A percentile compares a stretch with the other conserved stretches of the same genome.
These are phyloP conservation scores for Macrotyloma uniflorum DNA, from an alignment of 306 rosid genomes.

Conservation along the genomic window DNA sequence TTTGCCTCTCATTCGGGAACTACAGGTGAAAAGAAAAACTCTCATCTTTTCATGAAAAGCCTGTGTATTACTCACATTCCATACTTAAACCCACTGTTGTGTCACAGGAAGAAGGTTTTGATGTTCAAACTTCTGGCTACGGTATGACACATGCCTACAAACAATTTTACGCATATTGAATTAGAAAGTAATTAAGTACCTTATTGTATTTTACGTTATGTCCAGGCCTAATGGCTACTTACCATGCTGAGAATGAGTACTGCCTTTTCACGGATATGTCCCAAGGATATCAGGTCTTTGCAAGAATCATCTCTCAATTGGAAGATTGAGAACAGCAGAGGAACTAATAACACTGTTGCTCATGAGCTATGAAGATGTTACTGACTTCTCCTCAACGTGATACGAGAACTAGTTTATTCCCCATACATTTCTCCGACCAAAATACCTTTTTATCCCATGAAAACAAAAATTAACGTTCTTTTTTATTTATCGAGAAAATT, in stretches of 20 bases:
- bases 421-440: neutral
- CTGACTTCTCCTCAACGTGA: neutral
- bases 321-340: conserved; percentile 53
- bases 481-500: too few species aligned
- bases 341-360: conserved; percentile 12
- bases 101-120: conserved; percentile 83
- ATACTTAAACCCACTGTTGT: conserved; percentile 16
- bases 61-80: neutral
- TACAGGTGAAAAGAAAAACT: conserved; percentile 59
- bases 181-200: conserved; percentile 1
- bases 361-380: neutral
- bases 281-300: conserved; percentile 81
- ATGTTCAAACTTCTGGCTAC: conserved; percentile 89
- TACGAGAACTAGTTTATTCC: neutral
- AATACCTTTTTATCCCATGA: neutral
- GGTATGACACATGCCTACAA: conserved; percentile 51
- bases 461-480: too few species aligned
- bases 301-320: conserved; percentile 67
- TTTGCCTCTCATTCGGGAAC: conserved; percentile 89
- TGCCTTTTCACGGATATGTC: conserved; percentile 82
- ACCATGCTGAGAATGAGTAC: conserved; percentile 95
- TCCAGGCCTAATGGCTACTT: conserved; percentile 84
- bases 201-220: conserved; percentile 22
- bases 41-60: neutral
- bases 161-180: conserved; percentile 6